Evolutionary conservation across 176 grass and related monocot species (phyloP).

Genomic region (Triticum monococcum): DNA sequence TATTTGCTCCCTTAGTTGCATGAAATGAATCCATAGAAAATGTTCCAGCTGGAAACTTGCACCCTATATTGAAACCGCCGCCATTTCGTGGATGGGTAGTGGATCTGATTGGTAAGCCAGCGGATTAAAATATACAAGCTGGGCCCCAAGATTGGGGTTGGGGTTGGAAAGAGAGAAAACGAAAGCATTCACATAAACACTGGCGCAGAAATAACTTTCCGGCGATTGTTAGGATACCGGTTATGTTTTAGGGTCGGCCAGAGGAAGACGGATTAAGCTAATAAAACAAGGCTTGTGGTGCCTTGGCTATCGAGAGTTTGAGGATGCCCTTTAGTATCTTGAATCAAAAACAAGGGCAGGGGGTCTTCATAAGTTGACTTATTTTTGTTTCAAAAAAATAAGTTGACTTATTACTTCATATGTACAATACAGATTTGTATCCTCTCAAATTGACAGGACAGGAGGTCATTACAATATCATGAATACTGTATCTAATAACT

Average conservation of each 20-base stretch:
- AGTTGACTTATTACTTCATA: background rate
- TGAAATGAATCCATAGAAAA: background rate
- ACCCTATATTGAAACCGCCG: background rate
- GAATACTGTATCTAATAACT: background rate
- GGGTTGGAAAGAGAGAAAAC: background rate
- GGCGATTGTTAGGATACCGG: background rate
- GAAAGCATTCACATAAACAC: background rate
- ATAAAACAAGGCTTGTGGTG: background rate
- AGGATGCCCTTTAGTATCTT: background rate
- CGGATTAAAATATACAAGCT: background rate
- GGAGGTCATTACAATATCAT: background rate
- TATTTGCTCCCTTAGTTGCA: background rate
- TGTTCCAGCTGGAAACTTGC: background rate
- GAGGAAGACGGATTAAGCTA: background rate
- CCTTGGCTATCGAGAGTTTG: too few species aligned
- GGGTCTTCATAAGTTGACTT: background rate
- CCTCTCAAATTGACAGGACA: background rate
- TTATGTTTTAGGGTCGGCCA: background rate
- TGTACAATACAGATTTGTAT: background rate
- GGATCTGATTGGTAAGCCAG: background rate
- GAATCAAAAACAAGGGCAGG: too few species aligned
- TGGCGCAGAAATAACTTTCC: background rate
- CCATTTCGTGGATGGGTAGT: background rate
- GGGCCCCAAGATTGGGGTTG: background rate
- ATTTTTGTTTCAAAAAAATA: too few species aligned